These are phyloP conservation scores for Ottelia alismoides DNA, from an alignment of 106 monocot genomes.

Conservation along the genomic window DNA sequence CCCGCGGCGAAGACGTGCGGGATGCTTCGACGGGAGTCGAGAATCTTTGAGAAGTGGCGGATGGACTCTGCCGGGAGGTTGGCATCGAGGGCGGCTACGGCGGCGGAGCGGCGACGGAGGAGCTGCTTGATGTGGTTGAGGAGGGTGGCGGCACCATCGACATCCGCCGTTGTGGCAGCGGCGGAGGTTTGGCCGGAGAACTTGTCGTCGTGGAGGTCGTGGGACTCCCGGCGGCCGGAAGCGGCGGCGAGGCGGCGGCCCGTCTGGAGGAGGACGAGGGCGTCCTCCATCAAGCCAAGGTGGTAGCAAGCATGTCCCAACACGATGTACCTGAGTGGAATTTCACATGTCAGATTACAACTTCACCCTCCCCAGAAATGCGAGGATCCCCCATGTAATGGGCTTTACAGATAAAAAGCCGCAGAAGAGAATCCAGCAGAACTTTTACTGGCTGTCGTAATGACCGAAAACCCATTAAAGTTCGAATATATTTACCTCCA, in stretches of 20 bases:
- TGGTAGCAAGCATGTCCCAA: constrained; percentile 81
- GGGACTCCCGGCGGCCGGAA: constrained; percentile 59
- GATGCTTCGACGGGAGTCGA: constrained; percentile 48
- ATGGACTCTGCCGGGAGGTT: constrained; percentile 55
- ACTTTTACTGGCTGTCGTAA: too few species aligned
- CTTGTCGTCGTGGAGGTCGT: constrained; percentile 50
- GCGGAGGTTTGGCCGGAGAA: constrained; percentile 17
- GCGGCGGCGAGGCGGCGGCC: constrained; percentile 69
- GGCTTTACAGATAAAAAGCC: too few species aligned
- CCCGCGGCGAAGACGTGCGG: constrained; percentile 60
- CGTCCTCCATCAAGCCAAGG: constrained; percentile 89
- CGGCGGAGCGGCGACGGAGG: constrained; percentile 85
- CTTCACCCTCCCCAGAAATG: too few species aligned
- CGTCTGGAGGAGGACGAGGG: constrained; percentile 83
- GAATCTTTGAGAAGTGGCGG: constrained; percentile 83
- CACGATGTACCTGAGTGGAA: constrained; percentile 48
- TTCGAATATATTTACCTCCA: constrained; percentile 71
- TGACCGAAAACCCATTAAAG: too few species aligned
- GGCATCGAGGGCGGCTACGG: constrained; percentile 71
- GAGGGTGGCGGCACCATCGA: constrained; percentile 43
- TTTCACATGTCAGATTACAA: background rate
- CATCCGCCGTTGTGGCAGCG: constrained; percentile 13
- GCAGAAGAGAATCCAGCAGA: too few species aligned
- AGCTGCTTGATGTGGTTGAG: constrained; percentile 77
- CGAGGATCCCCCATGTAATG: too few species aligned